These are phyloP conservation scores for Themeda triandra DNA, from an alignment of 176 grass and related monocot species.

Conservation along the genomic window DNA sequence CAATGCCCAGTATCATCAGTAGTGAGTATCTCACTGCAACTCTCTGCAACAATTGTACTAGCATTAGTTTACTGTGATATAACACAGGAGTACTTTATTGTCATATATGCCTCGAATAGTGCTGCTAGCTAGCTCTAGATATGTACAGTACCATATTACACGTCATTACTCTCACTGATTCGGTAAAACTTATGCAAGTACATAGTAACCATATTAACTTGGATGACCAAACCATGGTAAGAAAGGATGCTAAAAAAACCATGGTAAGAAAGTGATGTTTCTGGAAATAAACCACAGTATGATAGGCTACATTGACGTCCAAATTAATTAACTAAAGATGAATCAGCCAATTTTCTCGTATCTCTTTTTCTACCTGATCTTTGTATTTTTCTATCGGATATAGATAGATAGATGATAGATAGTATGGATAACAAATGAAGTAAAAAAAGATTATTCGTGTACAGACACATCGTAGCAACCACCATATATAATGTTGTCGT, in stretches of 20 bases:
- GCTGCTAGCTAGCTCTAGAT: background rate
- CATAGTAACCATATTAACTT: background rate
- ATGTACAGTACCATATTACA: background rate
- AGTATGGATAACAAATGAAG: rapidly evolving
- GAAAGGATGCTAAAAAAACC: too few relatives aligned
- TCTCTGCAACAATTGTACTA: constrained; percentile 14
- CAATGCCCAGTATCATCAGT: background rate
- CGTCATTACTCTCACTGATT: background rate
- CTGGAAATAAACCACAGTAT: too few relatives aligned
- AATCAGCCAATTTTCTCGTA: too few relatives aligned
- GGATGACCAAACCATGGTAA: too few relatives aligned
- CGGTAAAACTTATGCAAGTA: background rate
- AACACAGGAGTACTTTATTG: background rate
- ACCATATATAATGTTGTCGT: too few relatives aligned
- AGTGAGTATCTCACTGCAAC: constrained; percentile 18
- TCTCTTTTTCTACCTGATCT: background rate
- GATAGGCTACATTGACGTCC: too few relatives aligned
- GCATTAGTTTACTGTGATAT: background rate
- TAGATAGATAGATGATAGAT: too few relatives aligned
- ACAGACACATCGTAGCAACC: background rate
- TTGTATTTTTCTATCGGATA: background rate
- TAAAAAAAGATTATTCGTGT: background rate
- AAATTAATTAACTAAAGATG: too few relatives aligned
- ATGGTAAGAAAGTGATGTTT: too few relatives aligned
- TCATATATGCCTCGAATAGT: background rate